Evolutionary conservation across 208 protist genomes (phyloP).

Genomic region (Leishmania lainsoni): DNA sequence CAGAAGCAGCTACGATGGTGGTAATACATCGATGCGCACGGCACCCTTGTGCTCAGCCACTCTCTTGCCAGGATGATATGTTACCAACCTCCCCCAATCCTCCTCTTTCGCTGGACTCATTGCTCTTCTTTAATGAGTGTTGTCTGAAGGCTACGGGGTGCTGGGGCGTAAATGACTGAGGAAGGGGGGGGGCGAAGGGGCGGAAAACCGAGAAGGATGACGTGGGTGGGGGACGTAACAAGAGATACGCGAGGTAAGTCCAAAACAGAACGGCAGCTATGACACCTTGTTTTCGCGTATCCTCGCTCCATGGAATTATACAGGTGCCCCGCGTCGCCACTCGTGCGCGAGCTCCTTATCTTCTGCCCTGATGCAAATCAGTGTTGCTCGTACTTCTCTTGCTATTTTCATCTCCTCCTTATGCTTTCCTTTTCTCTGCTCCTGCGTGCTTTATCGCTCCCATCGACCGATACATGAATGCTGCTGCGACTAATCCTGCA

Average conservation of each 20-base stretch:
- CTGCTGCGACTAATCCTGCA: background rate
- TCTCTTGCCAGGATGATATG: background rate
- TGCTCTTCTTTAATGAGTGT: background rate
- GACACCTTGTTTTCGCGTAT: background rate
- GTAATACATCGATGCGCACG: background rate
- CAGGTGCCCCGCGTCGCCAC: background rate
- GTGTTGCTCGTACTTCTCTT: background rate
- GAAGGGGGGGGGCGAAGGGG: background rate
- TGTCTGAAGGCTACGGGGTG: background rate
- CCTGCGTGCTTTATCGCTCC: background rate
- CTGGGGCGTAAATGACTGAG: background rate
- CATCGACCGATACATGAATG: background rate
- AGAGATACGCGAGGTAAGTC: background rate
- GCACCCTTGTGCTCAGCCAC: background rate
- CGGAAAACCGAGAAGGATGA: background rate
- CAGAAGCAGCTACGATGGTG: background rate
- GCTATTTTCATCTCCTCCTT: background rate
- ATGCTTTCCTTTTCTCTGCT: background rate
- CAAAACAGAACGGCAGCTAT: background rate
- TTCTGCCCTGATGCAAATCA: background rate
- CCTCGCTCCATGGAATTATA: background rate
- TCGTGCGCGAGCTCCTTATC: background rate
- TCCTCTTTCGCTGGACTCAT: too few relatives aligned
- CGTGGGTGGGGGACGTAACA: background rate
- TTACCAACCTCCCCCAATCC: background rate